Conservation (phyloP, 108 stramenopile genomes). For the Mediolabrus comicus region DNA sequence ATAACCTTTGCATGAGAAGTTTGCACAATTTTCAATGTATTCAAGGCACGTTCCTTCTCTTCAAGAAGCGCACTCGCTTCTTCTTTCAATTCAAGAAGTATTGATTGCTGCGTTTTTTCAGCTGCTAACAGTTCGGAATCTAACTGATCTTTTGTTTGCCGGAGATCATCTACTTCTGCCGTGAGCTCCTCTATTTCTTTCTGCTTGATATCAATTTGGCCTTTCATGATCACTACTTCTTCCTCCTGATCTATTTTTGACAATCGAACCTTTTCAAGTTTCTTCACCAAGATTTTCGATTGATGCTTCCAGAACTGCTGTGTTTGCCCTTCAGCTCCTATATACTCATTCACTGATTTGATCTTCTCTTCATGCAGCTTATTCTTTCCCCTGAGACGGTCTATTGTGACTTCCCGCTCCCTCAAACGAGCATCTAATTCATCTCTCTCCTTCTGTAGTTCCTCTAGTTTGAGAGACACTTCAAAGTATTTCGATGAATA, state of each 20-base stretch:
- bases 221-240: neutral
- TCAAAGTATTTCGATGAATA: neutral
- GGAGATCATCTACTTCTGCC: neutral
- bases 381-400: neutral
- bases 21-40: neutral
- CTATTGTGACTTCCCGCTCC: neutral
- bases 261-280: neutral
- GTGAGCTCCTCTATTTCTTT: neutral
- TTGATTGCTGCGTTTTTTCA: neutral
- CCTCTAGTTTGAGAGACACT: neutral
- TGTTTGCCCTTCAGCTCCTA: neutral
- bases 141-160: neutral
- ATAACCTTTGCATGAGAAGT: neutral
- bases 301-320: neutral
- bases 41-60: neutral
- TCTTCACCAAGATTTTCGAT: neutral
- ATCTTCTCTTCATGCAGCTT: neutral
- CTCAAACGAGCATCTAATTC: neutral
- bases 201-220: neutral
- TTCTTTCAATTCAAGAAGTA: neutral
- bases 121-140: neutral
- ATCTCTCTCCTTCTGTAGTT: neutral
- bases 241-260: neutral
- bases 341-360: neutral
- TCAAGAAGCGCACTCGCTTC: neutral